Percentiles rank a stretch among this genome's conserved stretches.
Conservation (phyloP, 306 rosid genomes). For the Geum urbanum region DNA sequence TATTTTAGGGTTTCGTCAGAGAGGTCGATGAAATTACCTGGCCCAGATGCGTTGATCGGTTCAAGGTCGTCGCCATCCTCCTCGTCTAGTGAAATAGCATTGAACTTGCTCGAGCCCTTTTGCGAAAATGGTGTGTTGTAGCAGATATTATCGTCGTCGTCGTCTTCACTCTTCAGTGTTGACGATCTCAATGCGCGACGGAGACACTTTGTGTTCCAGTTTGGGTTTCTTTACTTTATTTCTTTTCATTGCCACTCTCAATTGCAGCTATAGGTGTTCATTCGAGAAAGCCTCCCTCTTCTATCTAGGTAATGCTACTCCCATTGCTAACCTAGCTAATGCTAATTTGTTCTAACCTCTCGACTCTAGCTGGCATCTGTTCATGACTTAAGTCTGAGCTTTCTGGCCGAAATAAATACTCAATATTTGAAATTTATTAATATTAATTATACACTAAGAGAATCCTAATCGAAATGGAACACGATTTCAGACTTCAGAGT, state of each 20-base stretch:
- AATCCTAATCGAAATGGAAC: too few relatives aligned
- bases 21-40: not conserved
- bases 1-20: not conserved
- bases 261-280: not conserved
- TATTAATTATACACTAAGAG: too few relatives aligned
- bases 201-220: not conserved
- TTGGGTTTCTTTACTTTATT: not conserved
- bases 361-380: not conserved
- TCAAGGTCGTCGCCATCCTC: not conserved
- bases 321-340: not conserved
- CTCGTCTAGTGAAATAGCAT: not conserved
- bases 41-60: not conserved
- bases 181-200: not conserved
- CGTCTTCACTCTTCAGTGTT: not conserved
- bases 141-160: not conserved
- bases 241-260: not conserved
- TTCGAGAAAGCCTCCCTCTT: not conserved
- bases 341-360: not conserved
- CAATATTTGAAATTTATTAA: too few relatives aligned
- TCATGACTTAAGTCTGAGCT: not conserved
- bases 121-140: not conserved
- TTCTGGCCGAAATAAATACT: not conserved
- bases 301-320: not conserved
- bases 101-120: not conserved
- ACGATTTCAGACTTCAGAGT: too few relatives aligned